phyloP scores from a whole-genome alignment of 768 basidiomycete species.

The Floccularia luteovirens region DNA sequence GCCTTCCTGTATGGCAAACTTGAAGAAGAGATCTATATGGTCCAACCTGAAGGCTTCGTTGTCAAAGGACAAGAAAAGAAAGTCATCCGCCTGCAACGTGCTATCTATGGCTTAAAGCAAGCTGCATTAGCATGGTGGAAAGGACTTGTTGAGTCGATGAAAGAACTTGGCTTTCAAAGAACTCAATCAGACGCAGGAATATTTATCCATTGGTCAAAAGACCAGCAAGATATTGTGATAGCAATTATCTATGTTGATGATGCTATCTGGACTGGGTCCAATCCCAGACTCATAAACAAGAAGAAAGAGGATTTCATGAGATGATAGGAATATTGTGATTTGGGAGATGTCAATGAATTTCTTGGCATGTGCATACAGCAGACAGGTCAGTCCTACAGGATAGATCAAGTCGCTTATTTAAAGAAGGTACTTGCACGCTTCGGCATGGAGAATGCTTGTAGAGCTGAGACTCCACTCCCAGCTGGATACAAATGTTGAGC shows the following conservation, averaged over 20 bases:
- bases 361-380: no score
- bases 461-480: no score
- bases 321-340: conserved; percentile 22
- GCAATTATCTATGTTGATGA: conserved; percentile 27
- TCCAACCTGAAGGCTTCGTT: neutral
- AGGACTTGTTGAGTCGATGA: neutral
- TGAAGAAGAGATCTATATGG: neutral
- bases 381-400: no score
- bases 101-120: neutral
- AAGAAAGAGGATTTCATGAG: conserved; percentile 15
- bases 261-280: conserved; percentile 12
- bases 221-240: conserved; percentile 14
- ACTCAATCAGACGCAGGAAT: neutral
- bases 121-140: neutral
- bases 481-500: no score
- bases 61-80: neutral
- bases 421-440: no score
- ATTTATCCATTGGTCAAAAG: neutral
- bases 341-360: no score
- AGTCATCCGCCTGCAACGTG: neutral
- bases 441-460: no score
- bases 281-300: conserved; percentile 5
- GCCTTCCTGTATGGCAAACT: neutral
- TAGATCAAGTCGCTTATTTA: no score
- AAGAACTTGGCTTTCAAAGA: neutral